Evolutionary conservation across 2,329 filamentous ascomycete species (phyloP), one percentile per base, ranked within the genome.

Genomic region (Cladorrhinum sp.): DNA sequence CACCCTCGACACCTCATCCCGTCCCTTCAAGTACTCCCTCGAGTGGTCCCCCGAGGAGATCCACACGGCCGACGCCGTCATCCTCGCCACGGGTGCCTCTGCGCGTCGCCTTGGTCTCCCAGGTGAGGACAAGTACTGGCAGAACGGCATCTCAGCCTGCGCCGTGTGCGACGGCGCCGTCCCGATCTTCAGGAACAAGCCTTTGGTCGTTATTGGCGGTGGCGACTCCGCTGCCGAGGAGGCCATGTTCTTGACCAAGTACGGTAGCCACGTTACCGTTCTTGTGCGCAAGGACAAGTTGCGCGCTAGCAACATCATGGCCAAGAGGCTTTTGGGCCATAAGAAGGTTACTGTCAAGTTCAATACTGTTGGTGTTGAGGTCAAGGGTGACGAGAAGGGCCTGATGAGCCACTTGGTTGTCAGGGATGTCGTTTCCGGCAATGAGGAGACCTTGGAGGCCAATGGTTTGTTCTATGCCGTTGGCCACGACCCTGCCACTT

Each of bases 171-270:
- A 99, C 73, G 95, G 95, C 65, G 95, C 93, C 54, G 89, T 98
- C 51, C 95, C 95, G 62, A 97, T 99, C 76, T 99, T 96, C 87
- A 86, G 93, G 69, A 92, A 97, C 77, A 96, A 96, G 83, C 93
- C 90, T 8, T 82, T 99, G 58, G 91, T 93, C 45, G 95, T 99
- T 54, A 97, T 99, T 66, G 95, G 95, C 65, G 96, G 95, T 65
- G 95, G 95, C 71, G 95, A 99, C 78, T 96, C 91, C 16, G 95
- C 95, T 18, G 95, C 96, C 25, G 96, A 99, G 79, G 95, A 99
- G 84, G 92, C 93, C 59, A 89, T 96, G 69, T 99, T 97, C 81
- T 80, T 99, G 69, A 96, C 95, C 64, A 99, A 98, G 83, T 99
- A 98, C 79, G 95, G 90, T 65, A 92, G 88, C 77, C 92, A 95